Percentiles rank a stretch among this genome's conserved stretches.
phyloP scores from a whole-genome alignment of 2,329 filamentous ascomycete genomes.

The Colletotrichum eleusines region DNA sequence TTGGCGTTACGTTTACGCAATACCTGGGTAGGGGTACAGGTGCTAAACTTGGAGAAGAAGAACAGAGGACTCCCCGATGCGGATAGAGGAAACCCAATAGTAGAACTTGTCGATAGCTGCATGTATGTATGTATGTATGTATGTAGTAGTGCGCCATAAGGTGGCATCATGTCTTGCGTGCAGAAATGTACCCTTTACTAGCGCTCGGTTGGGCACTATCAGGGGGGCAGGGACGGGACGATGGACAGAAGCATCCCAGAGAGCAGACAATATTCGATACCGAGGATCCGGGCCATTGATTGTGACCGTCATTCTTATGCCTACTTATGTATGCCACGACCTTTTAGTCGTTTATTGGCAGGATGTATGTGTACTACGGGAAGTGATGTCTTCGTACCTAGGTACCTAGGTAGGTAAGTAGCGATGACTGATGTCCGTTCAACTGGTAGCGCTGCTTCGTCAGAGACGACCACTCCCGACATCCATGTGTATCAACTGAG shows the following conservation, averaged over 20 bases:
- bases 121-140: neutral
- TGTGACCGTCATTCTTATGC: neutral
- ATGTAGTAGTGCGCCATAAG: neutral
- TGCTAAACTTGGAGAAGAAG: neutral
- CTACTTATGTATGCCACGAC: neutral
- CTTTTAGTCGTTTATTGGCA: neutral
- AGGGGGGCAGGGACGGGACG: neutral
- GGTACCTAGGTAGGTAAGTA: too few relatives aligned
- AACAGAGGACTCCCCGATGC: too few relatives aligned
- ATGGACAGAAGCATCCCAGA: neutral
- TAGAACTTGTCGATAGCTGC: neutral
- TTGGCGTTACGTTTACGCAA: neutral
- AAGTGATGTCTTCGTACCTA: neutral
- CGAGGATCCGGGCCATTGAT: neutral
- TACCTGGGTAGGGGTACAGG: neutral
- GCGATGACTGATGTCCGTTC: neutral
- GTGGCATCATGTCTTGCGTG: neutral
- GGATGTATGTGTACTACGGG: neutral
- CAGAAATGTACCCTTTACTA: neutral
- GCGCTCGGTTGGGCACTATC: neutral
- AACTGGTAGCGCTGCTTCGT: neutral
- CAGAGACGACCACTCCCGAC: neutral
- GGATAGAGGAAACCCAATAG: neutral
- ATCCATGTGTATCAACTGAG: neutral
- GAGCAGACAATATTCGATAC: neutral